These are phyloP conservation scores for Aspergillus bridgeri DNA, from an alignment of 495 filamentous ascomycete genomes.

Conservation along the genomic window DNA sequence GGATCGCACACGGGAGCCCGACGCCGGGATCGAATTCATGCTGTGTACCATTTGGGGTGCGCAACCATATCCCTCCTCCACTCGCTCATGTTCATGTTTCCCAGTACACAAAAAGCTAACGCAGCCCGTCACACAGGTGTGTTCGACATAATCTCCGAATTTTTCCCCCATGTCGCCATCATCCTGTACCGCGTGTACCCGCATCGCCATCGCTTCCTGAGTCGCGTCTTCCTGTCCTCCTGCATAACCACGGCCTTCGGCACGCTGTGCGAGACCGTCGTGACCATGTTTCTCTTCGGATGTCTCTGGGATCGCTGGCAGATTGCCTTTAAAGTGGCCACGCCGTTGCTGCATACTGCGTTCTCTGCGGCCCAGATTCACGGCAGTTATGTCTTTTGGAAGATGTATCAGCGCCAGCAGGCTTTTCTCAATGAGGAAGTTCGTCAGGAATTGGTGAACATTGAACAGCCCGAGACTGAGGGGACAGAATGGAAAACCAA, in stretches of 20 bases:
- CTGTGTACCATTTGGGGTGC: constrained; percentile 49
- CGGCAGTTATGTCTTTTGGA: constrained; percentile 42
- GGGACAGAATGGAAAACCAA: neutral
- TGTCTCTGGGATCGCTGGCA: constrained; percentile 44
- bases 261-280: constrained; percentile 41
- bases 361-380: constrained; percentile 46
- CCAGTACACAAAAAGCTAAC: neutral
- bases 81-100: too few species aligned
- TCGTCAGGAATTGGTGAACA: neutral
- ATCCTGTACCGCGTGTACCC: constrained; percentile 47
- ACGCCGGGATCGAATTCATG: constrained; percentile 48
- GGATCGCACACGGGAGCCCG: constrained; percentile 31
- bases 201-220: constrained; percentile 36
- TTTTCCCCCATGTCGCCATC: constrained; percentile 48
- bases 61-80: constrained; percentile 1
- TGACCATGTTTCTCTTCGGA: constrained; percentile 49
- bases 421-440: constrained; percentile 15
- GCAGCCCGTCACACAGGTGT: constrained; percentile 28
- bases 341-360: constrained; percentile 43
- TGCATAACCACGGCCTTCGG: constrained; percentile 39
- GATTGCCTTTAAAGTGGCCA: constrained; percentile 47
- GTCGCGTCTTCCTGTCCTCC: constrained; percentile 37
- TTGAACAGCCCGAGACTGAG: too few species aligned
- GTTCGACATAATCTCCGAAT: constrained; percentile 49
- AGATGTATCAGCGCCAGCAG: constrained; percentile 37